Evolutionary conservation across 768 basidiomycete species (phyloP), one percentile per base, ranked within the genome.

Genomic region (Coprinellus aureogranulatus): DNA sequence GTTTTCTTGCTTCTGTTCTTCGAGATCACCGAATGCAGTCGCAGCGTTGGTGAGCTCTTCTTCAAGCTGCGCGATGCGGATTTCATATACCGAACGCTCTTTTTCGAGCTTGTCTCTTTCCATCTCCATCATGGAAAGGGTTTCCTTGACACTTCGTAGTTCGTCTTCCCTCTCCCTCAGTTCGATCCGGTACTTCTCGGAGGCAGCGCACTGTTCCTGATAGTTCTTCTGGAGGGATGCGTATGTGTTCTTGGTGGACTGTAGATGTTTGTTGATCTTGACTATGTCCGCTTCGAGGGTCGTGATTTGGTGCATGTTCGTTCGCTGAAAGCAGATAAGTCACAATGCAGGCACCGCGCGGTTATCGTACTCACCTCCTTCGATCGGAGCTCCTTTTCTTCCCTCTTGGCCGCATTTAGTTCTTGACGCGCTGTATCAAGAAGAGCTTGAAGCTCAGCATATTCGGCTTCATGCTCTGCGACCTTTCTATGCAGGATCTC

Each of bases 1-100:
- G 65, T 97, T 98, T 77, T 95, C 92, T 65, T 93, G 91, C 75
- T 97, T 97, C 77, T 98, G 95, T 64, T 90, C 88, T 58, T 95
- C 92, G 37, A 97, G 80, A 58, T 85, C 82, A 0, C 77, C 81
- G 53, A 91, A 87, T 1, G 89, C 86, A 63, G 85, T 81, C 52
- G 88, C 84, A 3, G 92, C 90, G 25, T 82, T 65, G 3, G 69
- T 69, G 2, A 98, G 79, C 56, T 96, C 93, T 8, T 73, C 64
- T 64, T 94, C 89, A n/a, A 96, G 81, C 6, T 78, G 70, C 5
- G 74, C 69, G 50, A 94, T 81, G 16, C 88, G 86, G 4, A 84
- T 81, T 67, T 96, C 93, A 42, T 88, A 86, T 16, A 77, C 75
- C 30, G 86, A 81, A 23, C 87, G 85, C 68, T 92, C 90, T 58